A percentile compares a stretch with the other conserved stretches of the same genome.
Conservation (phyloP, 768 basidiomycete genomes). For the Paxillus involutus region DNA sequence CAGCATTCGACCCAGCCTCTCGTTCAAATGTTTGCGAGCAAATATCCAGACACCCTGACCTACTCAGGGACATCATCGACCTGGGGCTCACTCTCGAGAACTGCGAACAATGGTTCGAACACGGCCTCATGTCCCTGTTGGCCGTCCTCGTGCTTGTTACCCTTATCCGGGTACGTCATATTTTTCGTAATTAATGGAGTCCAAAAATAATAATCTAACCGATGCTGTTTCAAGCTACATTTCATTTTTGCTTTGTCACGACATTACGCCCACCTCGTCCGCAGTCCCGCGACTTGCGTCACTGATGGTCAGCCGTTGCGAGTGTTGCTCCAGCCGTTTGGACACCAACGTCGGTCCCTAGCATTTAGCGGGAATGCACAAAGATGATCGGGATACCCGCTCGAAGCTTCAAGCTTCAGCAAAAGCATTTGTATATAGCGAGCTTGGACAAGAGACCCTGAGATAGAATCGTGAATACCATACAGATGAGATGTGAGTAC, state of each 20-base stretch:
- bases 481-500: too few relatives aligned
- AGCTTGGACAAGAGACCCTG: too few relatives aligned
- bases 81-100: conserved; percentile 77
- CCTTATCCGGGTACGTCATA: conserved; percentile 59
- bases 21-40: conserved; percentile 71
- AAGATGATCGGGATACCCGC: too few relatives aligned
- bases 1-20: conserved; percentile 52
- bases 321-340: too few relatives aligned
- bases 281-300: conserved; percentile 24
- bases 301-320: too few relatives aligned
- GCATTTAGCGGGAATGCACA: too few relatives aligned
- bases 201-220: neutral
- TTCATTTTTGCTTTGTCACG: conserved; percentile 73
- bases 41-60: conserved; percentile 70
- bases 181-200: neutral
- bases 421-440: too few relatives aligned
- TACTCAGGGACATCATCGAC: conserved; percentile 68
- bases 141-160: conserved; percentile 60
- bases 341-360: too few relatives aligned
- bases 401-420: too few relatives aligned
- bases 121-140: conserved; percentile 58
- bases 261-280: conserved; percentile 56
- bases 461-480: too few relatives aligned
- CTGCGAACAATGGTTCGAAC: conserved; percentile 78
- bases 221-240: conserved; percentile 52